Conservation (phyloP, 768 basidiomycete genomes). For the Kwoniella mangroviensis region DNA sequence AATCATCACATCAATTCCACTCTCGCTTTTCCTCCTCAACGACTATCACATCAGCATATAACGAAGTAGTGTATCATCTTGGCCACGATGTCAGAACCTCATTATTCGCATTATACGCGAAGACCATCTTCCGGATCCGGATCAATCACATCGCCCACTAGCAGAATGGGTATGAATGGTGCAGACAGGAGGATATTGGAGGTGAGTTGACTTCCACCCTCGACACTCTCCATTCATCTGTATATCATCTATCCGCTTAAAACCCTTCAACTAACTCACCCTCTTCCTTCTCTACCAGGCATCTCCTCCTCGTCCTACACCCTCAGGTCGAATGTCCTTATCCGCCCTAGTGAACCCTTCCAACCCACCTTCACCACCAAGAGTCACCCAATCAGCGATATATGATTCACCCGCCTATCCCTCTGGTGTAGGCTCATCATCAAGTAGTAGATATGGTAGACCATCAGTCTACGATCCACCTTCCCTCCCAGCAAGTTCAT, state of each 20-base stretch:
- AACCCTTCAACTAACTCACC: not conserved
- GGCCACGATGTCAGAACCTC: slow-evolving; percentile 9
- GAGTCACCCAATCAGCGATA: slow-evolving; percentile 4
- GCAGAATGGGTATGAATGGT: slow-evolving; percentile 9
- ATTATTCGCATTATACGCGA: slow-evolving; percentile 29
- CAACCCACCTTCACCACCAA: slow-evolving; percentile 25
- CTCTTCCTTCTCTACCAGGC: not conserved
- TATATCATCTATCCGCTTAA: not conserved
- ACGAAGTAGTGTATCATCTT: not conserved
- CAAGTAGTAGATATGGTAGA: not conserved
- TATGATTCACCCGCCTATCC: slow-evolving; percentile 8
- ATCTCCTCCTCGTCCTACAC: slow-evolving; percentile 23
- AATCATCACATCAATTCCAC: not conserved
- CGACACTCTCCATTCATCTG: not conserved
- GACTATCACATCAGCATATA: not conserved
- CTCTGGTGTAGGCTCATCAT: slow-evolving; percentile 8
- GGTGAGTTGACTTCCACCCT: slow-evolving; percentile 13
- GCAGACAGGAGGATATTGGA: slow-evolving; percentile 7
- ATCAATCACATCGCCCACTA: slow-evolving; percentile 20
- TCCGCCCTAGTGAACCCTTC: slow-evolving; percentile 52
- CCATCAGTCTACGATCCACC: slow-evolving; percentile 3
- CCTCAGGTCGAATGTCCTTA: slow-evolving; percentile 46
- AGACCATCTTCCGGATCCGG: slow-evolving; percentile 24
- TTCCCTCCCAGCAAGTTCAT: not conserved
- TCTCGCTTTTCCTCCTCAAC: not conserved